Evolutionary conservation across 306 rosid genomes (phyloP), one percentile per base, ranked within the genome.

Genomic region (Begonia masoniana): DNA sequence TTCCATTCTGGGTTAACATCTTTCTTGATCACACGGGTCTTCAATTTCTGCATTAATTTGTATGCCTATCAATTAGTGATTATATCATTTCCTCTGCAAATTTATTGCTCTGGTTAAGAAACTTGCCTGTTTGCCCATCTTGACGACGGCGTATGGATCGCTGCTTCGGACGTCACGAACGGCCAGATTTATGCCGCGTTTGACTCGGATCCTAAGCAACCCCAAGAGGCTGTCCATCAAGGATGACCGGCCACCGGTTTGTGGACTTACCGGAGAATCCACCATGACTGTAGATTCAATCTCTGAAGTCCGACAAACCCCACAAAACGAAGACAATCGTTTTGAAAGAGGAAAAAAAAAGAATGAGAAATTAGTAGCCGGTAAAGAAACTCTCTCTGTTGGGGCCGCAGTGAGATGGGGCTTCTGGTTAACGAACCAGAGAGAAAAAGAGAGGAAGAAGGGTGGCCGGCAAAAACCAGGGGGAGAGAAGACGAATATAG

Each of bases 131-230:
- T 62, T 71, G 15, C 67, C 81, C 81, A 79, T 55, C 74, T 50
- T 76, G 31, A 82, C 67, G 14, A 82, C 79, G 4, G 61, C 58
- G 48, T 82, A 82, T 5, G 92, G 92, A 50, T 82, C 92, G 41
- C 92, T 82, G 48, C 70, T 78, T 2, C 58, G 78, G 26, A 82
- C 86, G 58, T 82, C 92, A 11, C 92, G 85, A 45, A 82, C 75
- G 10, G 83, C 92, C 15, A 82, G 92, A 61, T 82, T 76, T 24
- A 78, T 69, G 0, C 92, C 92, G 9, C 92, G 85, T 59, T 78
- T 76, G 58, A 82, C n/a, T 41, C 58, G 85, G 52, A 82, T 51
- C 54, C 86, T 69, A n/a, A 82, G 69, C 62, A 82, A 78, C 10
- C 92, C 92, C 5, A 82, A 55, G 6, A 82, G 21, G n/a, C 49